phyloP scores from a whole-genome alignment of 2,329 filamentous ascomycete species.

The Fusarium sp. region DNA sequence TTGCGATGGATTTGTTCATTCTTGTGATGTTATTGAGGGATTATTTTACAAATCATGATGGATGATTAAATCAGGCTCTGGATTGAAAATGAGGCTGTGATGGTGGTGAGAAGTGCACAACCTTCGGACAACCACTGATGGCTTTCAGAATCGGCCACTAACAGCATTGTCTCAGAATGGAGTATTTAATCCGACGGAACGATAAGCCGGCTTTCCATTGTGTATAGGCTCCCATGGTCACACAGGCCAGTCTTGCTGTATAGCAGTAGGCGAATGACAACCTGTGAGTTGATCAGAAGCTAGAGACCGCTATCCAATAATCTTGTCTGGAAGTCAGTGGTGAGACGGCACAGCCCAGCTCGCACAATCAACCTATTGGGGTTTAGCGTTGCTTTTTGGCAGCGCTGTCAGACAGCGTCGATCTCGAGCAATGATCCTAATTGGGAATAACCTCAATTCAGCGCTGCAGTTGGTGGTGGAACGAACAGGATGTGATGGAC shows the following conservation, averaged over 20 bases:
- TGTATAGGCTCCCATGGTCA: not conserved
- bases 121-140: not conserved
- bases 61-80: not conserved
- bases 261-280: too few species aligned
- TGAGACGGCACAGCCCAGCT: conserved; percentile 8
- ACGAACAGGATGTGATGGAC: not conserved
- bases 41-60: not conserved
- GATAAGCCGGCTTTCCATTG: not conserved
- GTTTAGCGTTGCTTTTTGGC: not conserved
- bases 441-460: conserved; percentile 12
- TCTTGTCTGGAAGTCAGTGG: not conserved
- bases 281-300: not conserved
- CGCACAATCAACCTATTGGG: conserved; percentile 12
- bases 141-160: not conserved
- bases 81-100: not conserved
- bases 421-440: conserved; percentile 24
- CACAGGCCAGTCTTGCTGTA: not conserved
- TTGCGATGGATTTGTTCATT: not conserved
- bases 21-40: not conserved
- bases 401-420: not conserved
- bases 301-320: not conserved
- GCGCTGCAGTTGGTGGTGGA: not conserved
- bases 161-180: not conserved
- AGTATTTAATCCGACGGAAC: not conserved
- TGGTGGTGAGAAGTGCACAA: too few species aligned